These are phyloP conservation scores for Penicillium occitanis DNA, from an alignment of 2,329 filamentous ascomycete genomes.

Conservation along the genomic window DNA sequence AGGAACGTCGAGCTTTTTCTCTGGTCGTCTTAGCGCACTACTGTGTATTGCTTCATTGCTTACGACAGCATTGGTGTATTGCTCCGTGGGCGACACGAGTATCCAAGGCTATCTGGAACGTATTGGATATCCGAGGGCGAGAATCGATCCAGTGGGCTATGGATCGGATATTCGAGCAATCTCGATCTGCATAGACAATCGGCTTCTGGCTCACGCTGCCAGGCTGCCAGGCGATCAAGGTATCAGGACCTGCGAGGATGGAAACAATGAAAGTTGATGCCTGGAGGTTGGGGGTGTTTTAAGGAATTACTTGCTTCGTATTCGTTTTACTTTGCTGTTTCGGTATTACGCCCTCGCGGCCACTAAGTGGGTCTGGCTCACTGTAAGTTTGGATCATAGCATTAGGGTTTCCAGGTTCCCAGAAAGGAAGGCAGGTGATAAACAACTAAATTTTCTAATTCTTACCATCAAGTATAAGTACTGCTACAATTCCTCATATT, in stretches of 20 bases:
- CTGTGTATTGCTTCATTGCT: slow-evolving; percentile 59
- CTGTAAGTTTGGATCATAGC: neutral
- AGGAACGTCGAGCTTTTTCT: slow-evolving; percentile 39
- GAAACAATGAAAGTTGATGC: neutral
- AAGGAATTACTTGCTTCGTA: neutral
- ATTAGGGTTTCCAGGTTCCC: neutral
- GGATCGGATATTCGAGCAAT: slow-evolving; percentile 28
- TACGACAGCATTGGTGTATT: slow-evolving; percentile 65
- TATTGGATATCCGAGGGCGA: slow-evolving; percentile 35
- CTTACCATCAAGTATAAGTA: neutral
- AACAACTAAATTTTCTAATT: neutral
- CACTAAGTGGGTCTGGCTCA: neutral
- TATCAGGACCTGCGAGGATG: neutral
- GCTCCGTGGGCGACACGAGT: slow-evolving; percentile 65
- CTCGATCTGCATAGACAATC: neutral
- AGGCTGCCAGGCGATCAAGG: neutral
- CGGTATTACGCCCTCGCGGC: neutral
- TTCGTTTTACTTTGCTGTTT: neutral
- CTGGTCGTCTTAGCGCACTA: slow-evolving; percentile 63
- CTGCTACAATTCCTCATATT: neutral
- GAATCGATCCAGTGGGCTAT: slow-evolving; percentile 34
- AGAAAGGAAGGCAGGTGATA: neutral
- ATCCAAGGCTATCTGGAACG: slow-evolving; percentile 58
- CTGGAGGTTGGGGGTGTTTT: neutral
- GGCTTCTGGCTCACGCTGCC: neutral